phyloP scores from a whole-genome alignment of 352 stramenopile species.

The Globisporangium emineosum region DNA sequence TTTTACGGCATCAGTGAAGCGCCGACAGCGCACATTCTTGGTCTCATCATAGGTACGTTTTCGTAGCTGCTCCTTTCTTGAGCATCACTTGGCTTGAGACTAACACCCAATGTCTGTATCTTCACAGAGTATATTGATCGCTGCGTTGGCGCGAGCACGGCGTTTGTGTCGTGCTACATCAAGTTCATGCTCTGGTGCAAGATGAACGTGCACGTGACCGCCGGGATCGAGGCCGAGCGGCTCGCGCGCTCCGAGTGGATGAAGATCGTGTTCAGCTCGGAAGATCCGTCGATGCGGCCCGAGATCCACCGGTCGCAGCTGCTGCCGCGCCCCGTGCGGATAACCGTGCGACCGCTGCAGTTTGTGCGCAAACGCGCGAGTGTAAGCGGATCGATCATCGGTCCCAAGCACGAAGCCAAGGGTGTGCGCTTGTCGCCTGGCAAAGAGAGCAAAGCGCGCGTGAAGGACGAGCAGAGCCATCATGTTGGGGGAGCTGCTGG shows the following conservation, averaged over 20 bases:
- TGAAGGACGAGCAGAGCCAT: constrained; percentile 5
- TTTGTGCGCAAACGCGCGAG: constrained; percentile 27
- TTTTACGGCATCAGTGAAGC: constrained; percentile 61
- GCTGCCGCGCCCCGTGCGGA: constrained; percentile 50
- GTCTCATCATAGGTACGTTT: constrained; percentile 51
- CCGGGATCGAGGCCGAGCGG: constrained; percentile 32
- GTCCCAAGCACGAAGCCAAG: constrained; percentile 11
- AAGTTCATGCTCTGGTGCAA: constrained; percentile 57
- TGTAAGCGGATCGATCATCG: constrained; percentile 12
- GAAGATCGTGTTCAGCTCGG: constrained; percentile 71
- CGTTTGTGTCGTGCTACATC: constrained; percentile 31
- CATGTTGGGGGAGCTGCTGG: background rate
- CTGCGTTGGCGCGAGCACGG: constrained; percentile 29
- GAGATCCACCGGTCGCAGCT: constrained; percentile 34
- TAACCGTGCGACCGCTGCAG: constrained; percentile 54
- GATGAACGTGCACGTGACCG: constrained; percentile 39
- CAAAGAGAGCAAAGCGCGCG: constrained; percentile 2
- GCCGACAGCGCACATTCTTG: constrained; percentile 40
- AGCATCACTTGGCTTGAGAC: background rate
- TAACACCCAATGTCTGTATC: background rate
- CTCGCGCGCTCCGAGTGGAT: constrained; percentile 68
- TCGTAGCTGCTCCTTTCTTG: background rate
- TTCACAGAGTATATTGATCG: constrained; percentile 49
- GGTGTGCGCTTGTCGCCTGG: background rate
- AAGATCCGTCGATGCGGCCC: constrained; percentile 21